phyloP scores from a whole-genome alignment of 148 eudicot genomes.

The Camellia granthamiana region DNA sequence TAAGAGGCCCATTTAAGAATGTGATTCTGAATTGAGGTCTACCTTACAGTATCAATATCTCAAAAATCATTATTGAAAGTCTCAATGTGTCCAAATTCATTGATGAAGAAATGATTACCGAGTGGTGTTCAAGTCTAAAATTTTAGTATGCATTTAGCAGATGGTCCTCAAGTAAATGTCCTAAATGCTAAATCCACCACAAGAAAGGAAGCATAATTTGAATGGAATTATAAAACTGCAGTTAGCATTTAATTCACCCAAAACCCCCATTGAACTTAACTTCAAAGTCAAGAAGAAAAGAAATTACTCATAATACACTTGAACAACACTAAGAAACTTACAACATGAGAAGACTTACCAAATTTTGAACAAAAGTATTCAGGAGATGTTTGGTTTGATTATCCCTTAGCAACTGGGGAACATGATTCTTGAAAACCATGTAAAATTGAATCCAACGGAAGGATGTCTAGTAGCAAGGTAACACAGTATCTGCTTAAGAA shows the following conservation, averaged over 20 bases:
- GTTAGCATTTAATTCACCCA: not conserved
- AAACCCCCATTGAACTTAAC: not conserved
- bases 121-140: not conserved
- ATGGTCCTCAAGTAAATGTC: not conserved
- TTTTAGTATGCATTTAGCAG: not conserved
- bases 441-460: slow-evolving; percentile 20
- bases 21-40: too few relatives aligned
- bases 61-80: too few relatives aligned
- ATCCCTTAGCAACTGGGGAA: slow-evolving; percentile 59
- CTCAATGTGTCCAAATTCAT: too few relatives aligned
- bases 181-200: not conserved
- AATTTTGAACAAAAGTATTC: slow-evolving; percentile 43
- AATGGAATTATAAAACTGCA: not conserved
- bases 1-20: too few relatives aligned
- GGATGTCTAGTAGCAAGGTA: slow-evolving; percentile 7
- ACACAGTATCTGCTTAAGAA: not conserved
- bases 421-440: slow-evolving; percentile 83
- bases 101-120: too few relatives aligned
- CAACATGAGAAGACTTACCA: slow-evolving; percentile 42
- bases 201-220: not conserved
- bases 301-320: not conserved
- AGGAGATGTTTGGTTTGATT: slow-evolving; percentile 53
- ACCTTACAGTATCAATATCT: too few relatives aligned
- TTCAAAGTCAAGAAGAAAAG: not conserved
- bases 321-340: not conserved